A percentile compares a stretch with the other conserved stretches of the same genome.
Conservation (phyloP, 1,139 yeast species). For the Sugiyamaella grinbergsii region DNA sequence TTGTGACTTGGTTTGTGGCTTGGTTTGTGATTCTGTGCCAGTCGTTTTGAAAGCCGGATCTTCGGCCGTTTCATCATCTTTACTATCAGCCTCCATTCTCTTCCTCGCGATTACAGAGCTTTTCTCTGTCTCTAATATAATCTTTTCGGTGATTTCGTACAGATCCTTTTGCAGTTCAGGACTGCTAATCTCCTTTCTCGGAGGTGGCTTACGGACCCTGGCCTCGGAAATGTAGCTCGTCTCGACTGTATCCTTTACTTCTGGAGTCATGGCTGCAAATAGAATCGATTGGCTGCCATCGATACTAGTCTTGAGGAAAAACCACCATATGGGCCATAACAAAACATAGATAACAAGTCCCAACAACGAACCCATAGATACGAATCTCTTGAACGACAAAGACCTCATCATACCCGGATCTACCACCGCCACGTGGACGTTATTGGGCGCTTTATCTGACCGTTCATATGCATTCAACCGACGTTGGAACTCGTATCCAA, state of each 20-base stretch:
- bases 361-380: slow-evolving; percentile 73
- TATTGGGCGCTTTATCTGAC: slow-evolving; percentile 64
- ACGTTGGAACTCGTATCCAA: slow-evolving; percentile 74
- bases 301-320: slow-evolving; percentile 69
- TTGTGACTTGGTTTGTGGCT: not conserved
- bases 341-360: slow-evolving; percentile 69
- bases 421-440: slow-evolving; percentile 71
- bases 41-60: too few relatives aligned
- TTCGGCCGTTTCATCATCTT: not conserved
- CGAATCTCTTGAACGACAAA: slow-evolving; percentile 75
- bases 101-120: slow-evolving; percentile 57
- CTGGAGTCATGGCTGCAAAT: slow-evolving; percentile 73
- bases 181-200: slow-evolving; percentile 66
- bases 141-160: slow-evolving; percentile 61
- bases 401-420: slow-evolving; percentile 94
- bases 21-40: not conserved
- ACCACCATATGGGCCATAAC: slow-evolving; percentile 79
- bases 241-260: slow-evolving; percentile 59
- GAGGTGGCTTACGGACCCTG: slow-evolving; percentile 52
- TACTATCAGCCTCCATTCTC: slow-evolving; percentile 26
- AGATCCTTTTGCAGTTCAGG: slow-evolving; percentile 60
- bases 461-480: slow-evolving; percentile 59
- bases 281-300: slow-evolving; percentile 81
- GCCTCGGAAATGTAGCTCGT: slow-evolving; percentile 78
- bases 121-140: slow-evolving; percentile 64